Conservation (phyloP, 768 basidiomycete species). For the Suillus placidus region DNA sequence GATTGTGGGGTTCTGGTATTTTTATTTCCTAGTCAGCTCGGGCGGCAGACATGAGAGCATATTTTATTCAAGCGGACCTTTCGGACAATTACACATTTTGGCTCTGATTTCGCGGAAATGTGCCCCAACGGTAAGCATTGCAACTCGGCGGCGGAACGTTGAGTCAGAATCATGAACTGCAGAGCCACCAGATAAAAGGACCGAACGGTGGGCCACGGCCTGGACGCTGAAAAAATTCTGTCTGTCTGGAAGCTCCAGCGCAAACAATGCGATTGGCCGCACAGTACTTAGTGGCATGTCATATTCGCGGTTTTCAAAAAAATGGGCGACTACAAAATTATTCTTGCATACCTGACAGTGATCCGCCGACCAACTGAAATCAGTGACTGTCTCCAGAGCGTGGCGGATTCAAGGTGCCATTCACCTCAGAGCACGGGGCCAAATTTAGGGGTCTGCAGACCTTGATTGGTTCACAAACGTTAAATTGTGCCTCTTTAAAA, state of each 20-base stretch:
- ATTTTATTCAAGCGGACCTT: slow-evolving; percentile 2
- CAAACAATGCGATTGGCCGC: neutral
- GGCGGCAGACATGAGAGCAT: neutral
- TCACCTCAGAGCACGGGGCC: neutral
- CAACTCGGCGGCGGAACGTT: neutral
- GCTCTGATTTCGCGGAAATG: neutral
- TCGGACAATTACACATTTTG: neutral
- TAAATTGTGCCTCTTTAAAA: neutral
- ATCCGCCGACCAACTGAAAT: neutral
- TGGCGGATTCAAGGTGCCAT: neutral
- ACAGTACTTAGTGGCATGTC: neutral
- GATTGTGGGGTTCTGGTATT: neutral
- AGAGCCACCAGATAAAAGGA: neutral
- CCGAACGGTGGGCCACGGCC: neutral
- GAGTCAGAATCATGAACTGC: neutral
- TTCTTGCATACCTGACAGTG: neutral
- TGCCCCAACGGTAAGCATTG: neutral
- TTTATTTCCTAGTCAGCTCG: neutral
- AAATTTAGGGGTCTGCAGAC: neutral
- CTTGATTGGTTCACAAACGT: neutral
- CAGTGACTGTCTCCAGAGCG: neutral
- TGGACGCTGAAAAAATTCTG: neutral
- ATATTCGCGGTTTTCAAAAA: neutral
- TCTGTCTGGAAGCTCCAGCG: neutral
- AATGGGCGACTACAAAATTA: neutral